A percentile compares a stretch with the other conserved stretches of the same genome.
These are phyloP conservation scores for Lactarius sp. DNA, from an alignment of 768 basidiomycete species.

Conservation along the genomic window DNA sequence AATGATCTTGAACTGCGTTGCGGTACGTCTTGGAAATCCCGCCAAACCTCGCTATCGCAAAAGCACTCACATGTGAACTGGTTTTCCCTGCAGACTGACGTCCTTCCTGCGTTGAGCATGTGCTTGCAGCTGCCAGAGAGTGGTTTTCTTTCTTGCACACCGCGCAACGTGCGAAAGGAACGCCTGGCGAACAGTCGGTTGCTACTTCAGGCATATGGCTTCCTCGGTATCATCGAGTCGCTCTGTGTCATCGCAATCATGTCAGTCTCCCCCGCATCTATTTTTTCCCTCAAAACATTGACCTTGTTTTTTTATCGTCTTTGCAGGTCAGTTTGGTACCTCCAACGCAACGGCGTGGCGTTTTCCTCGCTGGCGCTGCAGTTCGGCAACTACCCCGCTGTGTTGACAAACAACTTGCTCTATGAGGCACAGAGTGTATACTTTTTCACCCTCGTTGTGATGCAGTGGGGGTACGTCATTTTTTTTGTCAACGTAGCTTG, in stretches of 20 bases:
- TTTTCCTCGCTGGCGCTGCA: constrained; percentile 45
- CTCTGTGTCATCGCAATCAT: constrained; percentile 46
- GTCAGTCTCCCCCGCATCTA: constrained; percentile 30
- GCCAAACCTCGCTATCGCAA: background rate
- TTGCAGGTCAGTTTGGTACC: constrained; percentile 39
- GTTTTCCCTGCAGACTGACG: constrained; percentile 42
- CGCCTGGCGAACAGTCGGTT: constrained; percentile 50
- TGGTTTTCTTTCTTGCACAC: constrained; percentile 50
- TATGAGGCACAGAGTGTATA: constrained; percentile 50
- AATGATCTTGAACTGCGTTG: constrained; percentile 50
- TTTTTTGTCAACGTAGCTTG: background rate
- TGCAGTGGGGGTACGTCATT: constrained; percentile 46
- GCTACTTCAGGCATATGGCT: constrained; percentile 53
- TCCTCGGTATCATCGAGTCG: constrained; percentile 46
- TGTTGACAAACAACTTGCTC: constrained; percentile 38
- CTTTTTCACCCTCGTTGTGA: constrained; percentile 48
- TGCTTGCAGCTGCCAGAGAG: constrained; percentile 59
- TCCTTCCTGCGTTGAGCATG: constrained; percentile 49
- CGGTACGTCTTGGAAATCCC: constrained; percentile 11
- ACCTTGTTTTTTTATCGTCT: background rate
- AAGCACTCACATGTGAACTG: background rate
- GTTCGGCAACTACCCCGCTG: constrained; percentile 41
- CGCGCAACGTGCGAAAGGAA: constrained; percentile 52
- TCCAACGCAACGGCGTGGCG: constrained; percentile 43
- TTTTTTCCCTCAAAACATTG: background rate